A percentile compares a stretch with the other conserved stretches of the same genome.
phyloP scores from a whole-genome alignment of 164 flowering plant genomes.

The Kingdonia uniflora region DNA sequence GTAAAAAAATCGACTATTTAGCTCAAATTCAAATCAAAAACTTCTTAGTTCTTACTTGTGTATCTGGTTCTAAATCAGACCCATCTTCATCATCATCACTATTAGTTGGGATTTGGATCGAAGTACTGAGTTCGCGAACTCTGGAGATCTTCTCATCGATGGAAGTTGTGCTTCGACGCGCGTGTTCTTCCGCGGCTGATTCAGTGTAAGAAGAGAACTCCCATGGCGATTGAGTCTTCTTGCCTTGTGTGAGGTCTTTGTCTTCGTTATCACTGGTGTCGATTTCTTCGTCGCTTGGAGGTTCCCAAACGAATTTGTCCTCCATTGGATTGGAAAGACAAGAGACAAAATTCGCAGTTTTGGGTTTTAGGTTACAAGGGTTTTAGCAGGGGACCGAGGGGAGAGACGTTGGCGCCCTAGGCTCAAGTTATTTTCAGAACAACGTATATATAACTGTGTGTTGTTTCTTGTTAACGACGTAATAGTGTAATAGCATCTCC shows the following conservation, averaged over 20 bases:
- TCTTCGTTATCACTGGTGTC: conserved; percentile 17
- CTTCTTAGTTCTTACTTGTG: conserved; percentile 28
- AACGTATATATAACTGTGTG: too few species aligned
- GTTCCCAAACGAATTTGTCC: conserved; percentile 42
- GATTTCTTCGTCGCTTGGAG: conserved; percentile 54
- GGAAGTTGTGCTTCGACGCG: conserved; percentile 83
- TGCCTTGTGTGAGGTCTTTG: conserved; percentile 6
- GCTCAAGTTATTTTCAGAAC: too few species aligned
- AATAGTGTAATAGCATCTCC: too few species aligned
- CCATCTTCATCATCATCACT: conserved; percentile 21
- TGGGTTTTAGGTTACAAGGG: background rate
- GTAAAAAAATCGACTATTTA: too few species aligned
- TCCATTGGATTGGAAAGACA: too few species aligned
- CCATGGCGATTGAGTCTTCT: conserved; percentile 68
- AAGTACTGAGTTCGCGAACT: conserved; percentile 25
- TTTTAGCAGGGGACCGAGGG: background rate
- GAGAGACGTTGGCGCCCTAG: too few species aligned
- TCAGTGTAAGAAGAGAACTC: conserved; percentile 67
- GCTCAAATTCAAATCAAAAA: background rate
- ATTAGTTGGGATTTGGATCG: conserved; percentile 12
- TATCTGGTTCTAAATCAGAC: conserved; percentile 28
- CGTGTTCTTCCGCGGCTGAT: conserved; percentile 82
- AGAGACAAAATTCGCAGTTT: background rate
- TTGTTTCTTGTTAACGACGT: too few species aligned
- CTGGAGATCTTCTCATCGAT: conserved; percentile 63